A percentile compares a stretch with the other conserved stretches of the same genome.
Conservation (phyloP, 2,329 filamentous ascomycete genomes). For the Trichoderma koningiopsis region DNA sequence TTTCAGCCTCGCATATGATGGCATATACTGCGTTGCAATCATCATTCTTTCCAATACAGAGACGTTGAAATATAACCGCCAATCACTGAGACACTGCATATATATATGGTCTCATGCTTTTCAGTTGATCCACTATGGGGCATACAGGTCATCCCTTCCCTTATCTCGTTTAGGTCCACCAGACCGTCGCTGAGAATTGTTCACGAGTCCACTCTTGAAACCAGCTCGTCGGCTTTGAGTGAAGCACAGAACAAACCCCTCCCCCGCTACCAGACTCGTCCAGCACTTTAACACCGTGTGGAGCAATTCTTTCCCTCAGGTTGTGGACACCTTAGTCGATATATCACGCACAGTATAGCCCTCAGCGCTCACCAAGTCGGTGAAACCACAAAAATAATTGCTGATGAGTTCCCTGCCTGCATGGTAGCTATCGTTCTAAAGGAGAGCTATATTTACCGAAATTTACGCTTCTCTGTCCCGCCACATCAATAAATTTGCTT, state of each 20-base stretch:
- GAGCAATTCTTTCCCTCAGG: conserved; percentile 9
- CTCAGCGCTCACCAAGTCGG: conserved; percentile 17
- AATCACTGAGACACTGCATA: neutral
- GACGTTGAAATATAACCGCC: neutral
- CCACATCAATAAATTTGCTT: neutral
- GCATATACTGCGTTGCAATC: neutral
- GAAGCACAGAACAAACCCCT: conserved; percentile 29
- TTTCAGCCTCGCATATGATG: neutral
- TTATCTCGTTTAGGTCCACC: conserved; percentile 25
- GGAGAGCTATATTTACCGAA: neutral
- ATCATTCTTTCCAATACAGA: neutral
- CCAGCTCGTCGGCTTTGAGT: conserved; percentile 27
- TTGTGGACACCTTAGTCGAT: conserved; percentile 18
- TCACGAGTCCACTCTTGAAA: conserved; percentile 2
- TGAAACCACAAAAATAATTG: conserved; percentile 3
- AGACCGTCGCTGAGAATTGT: neutral
- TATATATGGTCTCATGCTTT: conserved; percentile 20
- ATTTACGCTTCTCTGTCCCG: neutral
- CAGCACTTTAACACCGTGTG: conserved; percentile 41
- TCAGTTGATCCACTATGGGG: conserved; percentile 31
- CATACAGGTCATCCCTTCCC: conserved; percentile 7
- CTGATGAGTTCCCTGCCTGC: neutral
- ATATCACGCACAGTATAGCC: conserved; percentile 23
- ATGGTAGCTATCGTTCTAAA: neutral
- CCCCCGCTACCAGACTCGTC: conserved; percentile 28